Evolutionary conservation across 2,329 filamentous ascomycete genomes (phyloP).

Genomic region (Tolypocladium guangdongense): DNA sequence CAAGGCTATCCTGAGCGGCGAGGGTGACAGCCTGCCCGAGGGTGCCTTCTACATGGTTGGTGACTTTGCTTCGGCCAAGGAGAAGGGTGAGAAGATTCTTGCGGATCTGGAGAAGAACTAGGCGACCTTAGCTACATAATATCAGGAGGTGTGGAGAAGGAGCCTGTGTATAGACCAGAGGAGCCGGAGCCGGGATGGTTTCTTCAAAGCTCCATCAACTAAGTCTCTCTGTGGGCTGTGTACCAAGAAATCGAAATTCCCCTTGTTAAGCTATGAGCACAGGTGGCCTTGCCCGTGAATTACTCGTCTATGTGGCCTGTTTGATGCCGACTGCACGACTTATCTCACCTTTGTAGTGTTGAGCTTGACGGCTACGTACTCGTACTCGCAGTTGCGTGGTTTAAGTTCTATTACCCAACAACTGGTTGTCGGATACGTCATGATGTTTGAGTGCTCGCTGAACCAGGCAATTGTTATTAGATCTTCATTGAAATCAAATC

Average conservation of each 20-base stretch:
- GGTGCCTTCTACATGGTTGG: slow-evolving; percentile 97
- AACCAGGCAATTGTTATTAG: too few species aligned
- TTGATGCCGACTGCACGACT: neutral
- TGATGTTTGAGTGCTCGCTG: too few species aligned
- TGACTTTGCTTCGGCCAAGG: slow-evolving; percentile 82
- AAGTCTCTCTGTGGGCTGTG: slow-evolving; percentile 51
- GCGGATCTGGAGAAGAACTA: slow-evolving; percentile 72
- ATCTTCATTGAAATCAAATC: neutral
- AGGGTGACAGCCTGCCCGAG: slow-evolving; percentile 93
- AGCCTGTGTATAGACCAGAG: slow-evolving; percentile 49
- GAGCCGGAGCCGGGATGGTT: slow-evolving; percentile 37
- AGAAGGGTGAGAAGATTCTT: slow-evolving; percentile 99
- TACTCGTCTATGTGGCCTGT: neutral
- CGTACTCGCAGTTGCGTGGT: too few species aligned
- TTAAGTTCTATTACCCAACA: neutral
- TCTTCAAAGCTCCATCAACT: slow-evolving; percentile 40
- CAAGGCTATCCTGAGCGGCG: slow-evolving; percentile 92
- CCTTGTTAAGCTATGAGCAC: slow-evolving; percentile 15
- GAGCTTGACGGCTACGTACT: too few species aligned
- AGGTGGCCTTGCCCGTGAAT: neutral
- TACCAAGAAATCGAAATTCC: slow-evolving; percentile 45
- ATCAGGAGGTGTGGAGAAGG: slow-evolving; percentile 20
- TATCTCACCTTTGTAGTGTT: too few species aligned
- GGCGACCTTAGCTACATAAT: slow-evolving; percentile 25
- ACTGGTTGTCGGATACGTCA: neutral